Conservation (phyloP, 2,329 filamentous ascomycete species). For the Dryadomyces sulphureus region DNA sequence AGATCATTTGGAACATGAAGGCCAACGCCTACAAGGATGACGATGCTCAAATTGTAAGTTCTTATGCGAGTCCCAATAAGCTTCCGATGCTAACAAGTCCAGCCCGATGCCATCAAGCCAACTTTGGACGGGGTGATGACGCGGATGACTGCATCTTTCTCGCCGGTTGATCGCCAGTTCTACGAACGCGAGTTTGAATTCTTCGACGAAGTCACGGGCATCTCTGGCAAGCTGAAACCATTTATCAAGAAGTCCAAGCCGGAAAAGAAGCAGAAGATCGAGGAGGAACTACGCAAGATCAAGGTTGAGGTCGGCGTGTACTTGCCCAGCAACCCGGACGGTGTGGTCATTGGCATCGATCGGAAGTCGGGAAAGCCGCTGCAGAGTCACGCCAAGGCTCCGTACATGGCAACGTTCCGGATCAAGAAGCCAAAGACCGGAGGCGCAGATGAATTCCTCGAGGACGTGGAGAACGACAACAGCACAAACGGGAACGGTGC, state of each 20-base stretch:
- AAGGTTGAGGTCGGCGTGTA: slow-evolving; percentile 96
- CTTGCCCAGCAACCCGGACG: slow-evolving; percentile 90
- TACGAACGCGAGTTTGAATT: slow-evolving; percentile 95
- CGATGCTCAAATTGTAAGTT: slow-evolving; percentile 62
- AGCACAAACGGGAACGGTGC: slow-evolving; percentile 15
- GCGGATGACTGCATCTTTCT: slow-evolving; percentile 72
- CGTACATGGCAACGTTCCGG: slow-evolving; percentile 97
- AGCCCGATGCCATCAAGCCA: slow-evolving; percentile 86
- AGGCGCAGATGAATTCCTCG: neutral
- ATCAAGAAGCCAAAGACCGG: slow-evolving; percentile 63
- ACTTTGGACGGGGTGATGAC: slow-evolving; percentile 82
- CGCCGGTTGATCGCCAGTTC: slow-evolving; percentile 62
- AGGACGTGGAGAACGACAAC: slow-evolving; percentile 17
- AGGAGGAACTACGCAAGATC: slow-evolving; percentile 94
- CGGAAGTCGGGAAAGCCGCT: slow-evolving; percentile 94
- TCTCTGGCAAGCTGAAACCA: slow-evolving; percentile 90
- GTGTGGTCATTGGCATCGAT: slow-evolving; percentile 94
- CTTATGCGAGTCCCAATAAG: neutral
- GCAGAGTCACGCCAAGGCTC: slow-evolving; percentile 95
- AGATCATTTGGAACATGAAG: slow-evolving; percentile 99
- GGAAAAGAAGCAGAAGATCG: slow-evolving; percentile 98
- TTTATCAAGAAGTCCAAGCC: slow-evolving; percentile 84
- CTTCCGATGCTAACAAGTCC: slow-evolving; percentile 10
- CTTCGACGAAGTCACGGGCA: slow-evolving; percentile 89
- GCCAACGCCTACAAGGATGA: slow-evolving; percentile 98